Evolutionary conservation across 1,139 yeast genomes (phyloP).

Genomic region (Geotrichum macrosporum): DNA sequence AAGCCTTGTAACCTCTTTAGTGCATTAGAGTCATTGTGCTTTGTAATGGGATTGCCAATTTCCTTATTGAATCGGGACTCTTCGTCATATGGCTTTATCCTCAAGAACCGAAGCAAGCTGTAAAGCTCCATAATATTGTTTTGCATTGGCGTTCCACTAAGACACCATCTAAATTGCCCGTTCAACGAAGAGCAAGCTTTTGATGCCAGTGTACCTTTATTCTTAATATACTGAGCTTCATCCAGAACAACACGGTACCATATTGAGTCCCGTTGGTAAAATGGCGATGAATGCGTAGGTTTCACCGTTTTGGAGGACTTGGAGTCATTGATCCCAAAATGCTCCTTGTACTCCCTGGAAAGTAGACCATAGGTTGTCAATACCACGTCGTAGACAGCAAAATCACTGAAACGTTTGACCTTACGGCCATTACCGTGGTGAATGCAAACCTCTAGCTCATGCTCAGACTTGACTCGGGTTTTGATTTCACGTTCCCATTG

Average conservation of each 20-base stretch:
- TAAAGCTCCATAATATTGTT: slow-evolving; percentile 75
- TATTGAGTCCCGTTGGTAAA: slow-evolving; percentile 45
- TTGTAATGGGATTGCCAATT: slow-evolving; percentile 54
- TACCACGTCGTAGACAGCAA: slow-evolving; percentile 63
- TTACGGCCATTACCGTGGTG: slow-evolving; percentile 64
- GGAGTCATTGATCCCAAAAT: slow-evolving; percentile 44
- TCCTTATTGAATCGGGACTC: slow-evolving; percentile 54
- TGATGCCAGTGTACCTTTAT: slow-evolving; percentile 62
- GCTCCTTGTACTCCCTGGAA: slow-evolving; percentile 42
- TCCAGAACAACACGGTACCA: slow-evolving; percentile 73
- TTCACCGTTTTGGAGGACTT: slow-evolving; percentile 37
- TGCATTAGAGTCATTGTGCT: slow-evolving; percentile 35
- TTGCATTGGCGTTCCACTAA: slow-evolving; percentile 96
- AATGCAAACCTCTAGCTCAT: slow-evolving; percentile 51
- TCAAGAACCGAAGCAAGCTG: slow-evolving; percentile 69
- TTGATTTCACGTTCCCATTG: slow-evolving; percentile 82
- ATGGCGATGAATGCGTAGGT: slow-evolving; percentile 50
- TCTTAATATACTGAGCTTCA: slow-evolving; percentile 89
- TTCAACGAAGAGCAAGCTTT: slow-evolving; percentile 60
- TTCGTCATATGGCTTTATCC: slow-evolving; percentile 49
- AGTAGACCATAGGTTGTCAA: slow-evolving; percentile 75
- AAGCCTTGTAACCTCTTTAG: slow-evolving; percentile 64
- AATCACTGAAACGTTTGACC: slow-evolving; percentile 40
- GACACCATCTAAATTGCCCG: slow-evolving; percentile 63
- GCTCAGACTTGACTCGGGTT: slow-evolving; percentile 52